phyloP scores from a whole-genome alignment of 257 asterid species.

The Solanum pinnatisectum region DNA sequence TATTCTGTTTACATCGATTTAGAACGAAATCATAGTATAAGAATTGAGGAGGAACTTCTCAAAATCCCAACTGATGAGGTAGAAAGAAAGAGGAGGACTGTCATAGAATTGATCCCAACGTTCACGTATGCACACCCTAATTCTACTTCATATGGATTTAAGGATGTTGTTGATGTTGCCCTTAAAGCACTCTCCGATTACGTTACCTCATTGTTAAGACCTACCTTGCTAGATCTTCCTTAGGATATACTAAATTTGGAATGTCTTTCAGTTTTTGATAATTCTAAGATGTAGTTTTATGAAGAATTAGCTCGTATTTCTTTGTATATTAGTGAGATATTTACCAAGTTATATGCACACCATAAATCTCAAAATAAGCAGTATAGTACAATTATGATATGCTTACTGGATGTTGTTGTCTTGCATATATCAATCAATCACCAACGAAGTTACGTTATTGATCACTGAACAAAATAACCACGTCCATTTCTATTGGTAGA shows the following conservation, averaged over 20 bases:
- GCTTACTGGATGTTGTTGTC: no score
- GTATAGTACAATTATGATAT: not conserved
- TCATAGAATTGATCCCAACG: not conserved
- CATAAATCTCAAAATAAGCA: not conserved
- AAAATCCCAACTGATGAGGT: not conserved
- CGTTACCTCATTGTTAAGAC: not conserved
- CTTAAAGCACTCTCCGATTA: not conserved
- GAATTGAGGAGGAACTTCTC: not conserved
- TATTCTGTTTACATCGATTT: not conserved
- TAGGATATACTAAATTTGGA: not conserved
- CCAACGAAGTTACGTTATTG: no score
- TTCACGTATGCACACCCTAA: not conserved
- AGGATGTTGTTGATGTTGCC: not conserved
- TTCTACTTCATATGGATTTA: constrained; percentile 1
- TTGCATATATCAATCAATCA: no score
- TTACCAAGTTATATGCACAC: not conserved
- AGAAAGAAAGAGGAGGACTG: not conserved
- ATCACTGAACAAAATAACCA: no score
- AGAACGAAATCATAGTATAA: not conserved
- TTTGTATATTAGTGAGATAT: not conserved
- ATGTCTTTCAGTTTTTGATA: not conserved
- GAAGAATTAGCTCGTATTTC: not conserved
- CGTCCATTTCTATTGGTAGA: no score
- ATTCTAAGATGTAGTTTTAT: not conserved
- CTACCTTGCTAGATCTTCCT: not conserved